These are phyloP conservation scores for Cutaneotrichosporon sp. DNA, from an alignment of 1,284 basidiomycete genomes.

Conservation along the genomic window DNA sequence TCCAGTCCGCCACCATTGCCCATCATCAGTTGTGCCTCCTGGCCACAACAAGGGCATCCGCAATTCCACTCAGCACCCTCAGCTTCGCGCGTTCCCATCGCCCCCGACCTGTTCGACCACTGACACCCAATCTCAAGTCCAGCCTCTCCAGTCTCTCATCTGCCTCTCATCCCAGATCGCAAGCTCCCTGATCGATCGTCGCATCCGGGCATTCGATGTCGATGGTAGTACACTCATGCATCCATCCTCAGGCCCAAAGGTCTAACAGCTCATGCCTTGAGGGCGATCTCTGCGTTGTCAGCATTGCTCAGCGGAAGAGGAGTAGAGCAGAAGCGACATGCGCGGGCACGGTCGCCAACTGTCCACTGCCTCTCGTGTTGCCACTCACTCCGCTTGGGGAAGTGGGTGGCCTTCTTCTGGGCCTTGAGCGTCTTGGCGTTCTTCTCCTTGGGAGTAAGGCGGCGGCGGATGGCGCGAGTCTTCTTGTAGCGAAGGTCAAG, in stretches of 20 bases:
- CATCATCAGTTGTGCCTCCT: too few species aligned
- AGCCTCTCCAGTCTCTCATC: neutral
- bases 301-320: neutral
- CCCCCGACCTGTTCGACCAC: too few species aligned
- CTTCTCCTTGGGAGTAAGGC: conserved; percentile 82
- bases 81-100: too few species aligned
- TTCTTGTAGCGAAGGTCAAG: conserved; percentile 97
- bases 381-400: conserved; percentile 58
- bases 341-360: neutral
- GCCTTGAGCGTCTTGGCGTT: conserved; percentile 82
- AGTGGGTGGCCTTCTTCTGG: conserved; percentile 89
- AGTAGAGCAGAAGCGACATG: neutral
- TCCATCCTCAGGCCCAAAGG: conserved; percentile 20
- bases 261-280: conserved; percentile 41
- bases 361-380: too few species aligned
- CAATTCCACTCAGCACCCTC: too few species aligned
- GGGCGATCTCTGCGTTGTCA: conserved; percentile 39
- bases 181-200: neutral
- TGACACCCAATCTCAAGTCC: too few species aligned
- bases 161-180: neutral
- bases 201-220: conserved; percentile 5
- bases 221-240: conserved; percentile 37
- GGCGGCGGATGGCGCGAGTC: conserved; percentile 96
- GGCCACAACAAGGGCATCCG: too few species aligned
- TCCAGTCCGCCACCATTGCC: too few species aligned